Conservation (phyloP, 345 rosid species). For the Boechera retrofracta region DNA sequence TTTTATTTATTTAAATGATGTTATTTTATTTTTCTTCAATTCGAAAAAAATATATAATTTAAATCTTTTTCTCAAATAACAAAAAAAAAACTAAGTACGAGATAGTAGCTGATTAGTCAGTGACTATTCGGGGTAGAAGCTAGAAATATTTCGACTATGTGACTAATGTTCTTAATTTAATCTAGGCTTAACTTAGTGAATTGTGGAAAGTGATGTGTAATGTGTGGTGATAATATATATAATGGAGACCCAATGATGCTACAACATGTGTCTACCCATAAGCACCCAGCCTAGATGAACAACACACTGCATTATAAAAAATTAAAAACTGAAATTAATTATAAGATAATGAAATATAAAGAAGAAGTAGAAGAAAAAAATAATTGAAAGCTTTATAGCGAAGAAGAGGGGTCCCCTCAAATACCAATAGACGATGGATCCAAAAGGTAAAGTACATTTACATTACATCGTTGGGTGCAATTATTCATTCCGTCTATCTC, state of each 20-base stretch:
- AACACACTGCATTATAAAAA: slow-evolving; percentile 22
- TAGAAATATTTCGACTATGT: background rate
- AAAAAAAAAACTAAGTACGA: too few species aligned
- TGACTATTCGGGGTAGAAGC: too few species aligned
- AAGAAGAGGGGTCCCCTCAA: slow-evolving; percentile 53
- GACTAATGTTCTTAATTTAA: background rate
- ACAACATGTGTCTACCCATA: slow-evolving; percentile 47
- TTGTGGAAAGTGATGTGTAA: slow-evolving; percentile 21
- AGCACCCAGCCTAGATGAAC: slow-evolving; percentile 44
- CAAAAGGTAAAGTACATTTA: slow-evolving; percentile 67
- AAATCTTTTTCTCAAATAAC: too few species aligned
- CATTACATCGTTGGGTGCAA: slow-evolving; percentile 61
- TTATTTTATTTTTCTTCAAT: too few species aligned
- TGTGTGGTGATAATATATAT: slow-evolving; percentile 39
- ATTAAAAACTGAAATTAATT: background rate
- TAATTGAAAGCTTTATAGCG: slow-evolving; percentile 46
- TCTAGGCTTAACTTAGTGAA: slow-evolving; percentile 16
- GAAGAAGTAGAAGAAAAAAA: slow-evolving; percentile 26
- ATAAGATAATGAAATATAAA: background rate
- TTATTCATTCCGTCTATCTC: slow-evolving; percentile 77
- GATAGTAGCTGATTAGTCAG: too few species aligned
- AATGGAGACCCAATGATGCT: slow-evolving; percentile 46
- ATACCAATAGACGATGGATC: slow-evolving; percentile 61
- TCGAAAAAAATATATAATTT: too few species aligned
- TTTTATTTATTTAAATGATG: too few species aligned